These are phyloP conservation scores for Schizonepeta tenuifolia DNA, from an alignment of 257 asterid genomes.

Conservation along the genomic window DNA sequence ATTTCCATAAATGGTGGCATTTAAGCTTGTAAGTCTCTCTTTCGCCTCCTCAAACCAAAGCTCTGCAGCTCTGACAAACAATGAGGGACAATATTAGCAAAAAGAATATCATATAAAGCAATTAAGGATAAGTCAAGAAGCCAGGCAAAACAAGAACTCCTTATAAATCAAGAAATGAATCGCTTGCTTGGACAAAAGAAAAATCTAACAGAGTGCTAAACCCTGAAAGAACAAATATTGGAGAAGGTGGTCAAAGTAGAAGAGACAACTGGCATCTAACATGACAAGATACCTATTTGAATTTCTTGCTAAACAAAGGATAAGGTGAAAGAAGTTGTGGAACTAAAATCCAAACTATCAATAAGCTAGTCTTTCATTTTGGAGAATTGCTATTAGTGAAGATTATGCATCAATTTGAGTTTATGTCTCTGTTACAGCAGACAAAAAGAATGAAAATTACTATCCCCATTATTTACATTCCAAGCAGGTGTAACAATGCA, in stretches of 20 bases:
- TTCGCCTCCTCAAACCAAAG: constrained; percentile 93
- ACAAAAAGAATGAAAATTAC: neutral
- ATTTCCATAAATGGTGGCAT: constrained; percentile 87
- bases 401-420: neutral
- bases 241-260: neutral
- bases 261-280: constrained; percentile 8
- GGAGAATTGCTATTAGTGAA: neutral
- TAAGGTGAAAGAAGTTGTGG: neutral
- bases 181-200: constrained; percentile 10
- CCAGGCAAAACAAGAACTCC: constrained; percentile 8
- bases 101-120: constrained; percentile 1
- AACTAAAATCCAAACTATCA: constrained; percentile 15
- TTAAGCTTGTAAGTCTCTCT: constrained; percentile 62
- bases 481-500: neutral
- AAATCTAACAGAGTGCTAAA: constrained; percentile 4
- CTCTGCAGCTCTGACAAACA: constrained; percentile 88
- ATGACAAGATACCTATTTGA: constrained; percentile 11
- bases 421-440: neutral
- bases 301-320: neutral
- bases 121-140: neutral
- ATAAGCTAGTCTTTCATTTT: neutral
- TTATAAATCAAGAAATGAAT: constrained; percentile 19
- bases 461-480: neutral
- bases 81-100: constrained; percentile 41
- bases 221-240: neutral